Base-by-base conservation (phyloP, 2,329 filamentous ascomycete species). In the Trichoderma cornu-damae region DNA sequence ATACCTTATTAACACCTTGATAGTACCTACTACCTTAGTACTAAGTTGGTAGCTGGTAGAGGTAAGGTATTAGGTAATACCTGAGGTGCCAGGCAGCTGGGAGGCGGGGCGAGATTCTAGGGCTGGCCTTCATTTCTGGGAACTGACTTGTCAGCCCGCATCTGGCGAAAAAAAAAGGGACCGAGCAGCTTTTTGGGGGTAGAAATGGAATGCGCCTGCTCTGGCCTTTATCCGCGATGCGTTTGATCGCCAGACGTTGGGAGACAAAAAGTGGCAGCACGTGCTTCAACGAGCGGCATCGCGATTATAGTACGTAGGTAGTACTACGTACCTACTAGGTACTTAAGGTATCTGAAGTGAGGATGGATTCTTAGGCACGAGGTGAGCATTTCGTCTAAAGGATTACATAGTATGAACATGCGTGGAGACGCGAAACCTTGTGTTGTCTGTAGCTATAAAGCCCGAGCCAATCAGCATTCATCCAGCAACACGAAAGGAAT, bases 141-240 rank as follows among this genome's bases (percentile, higher is more conserved):
- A 51, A 51, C 51, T 54, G 51, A 54, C 51, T 46, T 54, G 40
- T 54, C 51, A 54, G 51, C 42, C 40, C 42, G 40, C 22, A 30
- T 35, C 30, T 28, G 32, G 16, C n/a, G 20, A 30, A 54, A 28
- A 35, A 28, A n/a, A 16, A 16, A 20, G 26, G 32, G 20, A 26
- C 7, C 18, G n/a, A n/a, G n/a, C n/a, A n/a, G n/a, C n/a, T n/a
- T n/a, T 9, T 12, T 32, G 8, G 12, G 30, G 9, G 6, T 6
- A 16, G n/a, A 12, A 35, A 35, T 35, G 24, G 6, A 49, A 35
- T 16, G 5, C 16, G 26, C 12, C 49, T 32, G 6, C 14, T 42
- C 16, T 34, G 16, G 34, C 3, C 4, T 22, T n/a, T 40, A n/a
- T 20, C 35, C 16, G 8, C 34, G 8, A 2, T 28, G 2, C n/a